Evolutionary conservation across 495 filamentous ascomycete genomes (phyloP), one percentile per base, ranked within the genome.

Genomic region (Poronia punctata): DNA sequence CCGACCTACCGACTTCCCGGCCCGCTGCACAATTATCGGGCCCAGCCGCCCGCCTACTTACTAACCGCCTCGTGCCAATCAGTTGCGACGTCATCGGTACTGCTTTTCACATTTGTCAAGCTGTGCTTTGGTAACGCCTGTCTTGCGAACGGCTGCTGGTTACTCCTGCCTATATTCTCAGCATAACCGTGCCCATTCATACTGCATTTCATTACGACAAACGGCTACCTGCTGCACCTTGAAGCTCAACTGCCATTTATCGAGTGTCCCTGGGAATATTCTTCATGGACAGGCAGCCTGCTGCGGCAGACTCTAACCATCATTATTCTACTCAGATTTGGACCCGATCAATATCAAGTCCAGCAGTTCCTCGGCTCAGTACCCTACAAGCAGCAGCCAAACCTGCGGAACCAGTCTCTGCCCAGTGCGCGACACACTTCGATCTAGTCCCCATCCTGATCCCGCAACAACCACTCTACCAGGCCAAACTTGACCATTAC

Each of bases 401-500:
- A 18, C 38, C 51, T n/a, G 40, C 45, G 8, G 39, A 44, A 29
- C 24, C 40, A 27, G 29, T 40, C 12, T 14, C 47, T 33, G 41
- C 49, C 19, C 54, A 62, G 40, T 64, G 65, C 37, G 44, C 62
- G 27, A 37, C 64, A 4, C 64, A 59, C 23, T 37, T 74, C 32
- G 70, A 70, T 44, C 50, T 72, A 32, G 50, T 70, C 5, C 67
- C 70, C 15, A 66, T 66, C 48, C 50, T 73, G 23, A 62, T 72
- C 33, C 69, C 69, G 10, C 71, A 73, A 41, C 70, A 75, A 35
- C 48, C 65, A 5, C 53, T 65, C 31, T 67, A 70, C 46, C 68
- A 76, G 37, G 70, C 67, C 39, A 70, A 72, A 44, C 65, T 78
- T 27, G 66, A 67, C 12, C 62, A 71, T 29, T 75, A 76, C 62